Base-by-base conservation (phyloP, 2,329 filamentous ascomycete species). In the Ascochyta koolunga region DNA sequence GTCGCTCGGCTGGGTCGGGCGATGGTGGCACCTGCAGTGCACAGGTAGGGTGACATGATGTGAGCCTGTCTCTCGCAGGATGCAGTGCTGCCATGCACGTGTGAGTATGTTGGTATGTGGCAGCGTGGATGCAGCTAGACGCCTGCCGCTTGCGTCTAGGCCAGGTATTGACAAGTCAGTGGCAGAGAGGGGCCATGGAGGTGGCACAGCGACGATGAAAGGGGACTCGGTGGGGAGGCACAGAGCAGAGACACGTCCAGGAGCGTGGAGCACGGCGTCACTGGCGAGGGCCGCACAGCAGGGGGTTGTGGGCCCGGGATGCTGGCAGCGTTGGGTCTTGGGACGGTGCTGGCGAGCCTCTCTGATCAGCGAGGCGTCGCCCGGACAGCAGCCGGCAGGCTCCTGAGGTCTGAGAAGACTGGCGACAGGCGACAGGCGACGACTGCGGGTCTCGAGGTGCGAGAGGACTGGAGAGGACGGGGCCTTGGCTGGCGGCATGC, bases 391-490 rank as follows among this genome's bases (percentile, higher is more conserved):
- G n/a, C n/a, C n/a, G n/a, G n/a, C n/a, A n/a, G n/a, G n/a, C n/a
- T n/a, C n/a, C n/a, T n/a, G n/a, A n/a, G n/a, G n/a, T n/a, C n/a
- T n/a, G n/a, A 33, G 31, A 38, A 21, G 19, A 36, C 48, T 16
- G 22, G 21, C 37, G 35, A 35, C 48, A 15, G 15, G 24, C 13
- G 22, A 24, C 22, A 25, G 31, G n/a, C 42, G 27, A 46, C 13
- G 7, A 27, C 22, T 27, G 32, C 21, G 25, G 11, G 42, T 50
- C 47, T 52, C n/a, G n/a, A n/a, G n/a, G 50, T 51, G 56, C 45
- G 36, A 22, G 44, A 44, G 52, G 55, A 55, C 51, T 59, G 55
- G 54, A 57, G 59, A 53, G 58, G 58, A 58, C 59, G 60, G 61
- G 59, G 22, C 51, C 9, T 42, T 13, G 24, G 32, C 50, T 54